Evolutionary conservation across 2,329 filamentous ascomycete species (phyloP).

Genomic region (Leptosphaerulina australis): DNA sequence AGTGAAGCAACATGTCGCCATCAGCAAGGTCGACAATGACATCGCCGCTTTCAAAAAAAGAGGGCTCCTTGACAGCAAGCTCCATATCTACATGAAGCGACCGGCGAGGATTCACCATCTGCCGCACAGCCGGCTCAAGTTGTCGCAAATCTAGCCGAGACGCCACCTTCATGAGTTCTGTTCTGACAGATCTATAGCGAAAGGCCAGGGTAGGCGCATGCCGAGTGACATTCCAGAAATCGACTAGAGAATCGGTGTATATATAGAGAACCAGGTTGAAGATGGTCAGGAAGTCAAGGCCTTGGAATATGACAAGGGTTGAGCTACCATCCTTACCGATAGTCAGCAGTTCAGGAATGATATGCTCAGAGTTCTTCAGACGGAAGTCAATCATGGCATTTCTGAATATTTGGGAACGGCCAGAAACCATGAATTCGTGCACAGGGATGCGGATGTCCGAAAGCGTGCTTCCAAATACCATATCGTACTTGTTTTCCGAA

Average conservation of each 20-base stretch:
- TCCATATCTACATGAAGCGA: slow-evolving; percentile 73
- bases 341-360: slow-evolving; percentile 65
- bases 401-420: slow-evolving; percentile 70
- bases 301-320: slow-evolving; percentile 67
- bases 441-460: slow-evolving; percentile 77
- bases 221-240: slow-evolving; percentile 83
- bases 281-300: slow-evolving; percentile 77
- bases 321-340: slow-evolving; percentile 61
- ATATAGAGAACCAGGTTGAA: slow-evolving; percentile 79
- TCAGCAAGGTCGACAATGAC: slow-evolving; percentile 78
- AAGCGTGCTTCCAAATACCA: slow-evolving; percentile 58
- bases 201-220: slow-evolving; percentile 69
- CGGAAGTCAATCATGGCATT: slow-evolving; percentile 64
- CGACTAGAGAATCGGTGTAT: slow-evolving; percentile 80
- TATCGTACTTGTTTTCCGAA: slow-evolving; percentile 53
- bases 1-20: slow-evolving; percentile 74
- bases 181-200: slow-evolving; percentile 78
- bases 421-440: slow-evolving; percentile 80
- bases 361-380: slow-evolving; percentile 61
- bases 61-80: slow-evolving; percentile 68
- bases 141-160: slow-evolving; percentile 70
- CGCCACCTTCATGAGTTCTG: slow-evolving; percentile 87
- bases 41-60: slow-evolving; percentile 81
- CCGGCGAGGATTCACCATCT: slow-evolving; percentile 70
- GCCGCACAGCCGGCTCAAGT: slow-evolving; percentile 77